Conservation (phyloP, 768 basidiomycete genomes). For the Mycena filopes region DNA sequence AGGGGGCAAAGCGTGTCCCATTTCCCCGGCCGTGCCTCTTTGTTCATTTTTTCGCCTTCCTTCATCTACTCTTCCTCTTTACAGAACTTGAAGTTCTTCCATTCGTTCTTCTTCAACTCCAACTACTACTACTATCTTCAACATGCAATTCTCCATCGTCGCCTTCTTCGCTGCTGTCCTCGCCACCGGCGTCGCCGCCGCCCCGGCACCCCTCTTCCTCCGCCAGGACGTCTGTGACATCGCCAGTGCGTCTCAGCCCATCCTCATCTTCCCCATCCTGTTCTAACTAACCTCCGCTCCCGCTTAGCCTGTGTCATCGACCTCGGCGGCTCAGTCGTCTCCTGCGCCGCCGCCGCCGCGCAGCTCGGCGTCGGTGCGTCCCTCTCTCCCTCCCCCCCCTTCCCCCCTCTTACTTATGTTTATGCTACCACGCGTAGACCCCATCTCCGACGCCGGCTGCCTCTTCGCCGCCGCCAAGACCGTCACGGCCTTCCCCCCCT, state of each 20-base stretch:
- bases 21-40: conserved; percentile 22
- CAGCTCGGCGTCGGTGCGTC: conserved; percentile 26
- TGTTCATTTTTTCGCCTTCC: conserved; percentile 5
- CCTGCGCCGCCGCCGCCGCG: conserved; percentile 24
- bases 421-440: conserved; percentile 24
- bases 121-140: not conserved
- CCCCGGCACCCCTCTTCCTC: conserved; percentile 10
- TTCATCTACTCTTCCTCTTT: not conserved
- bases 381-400: not conserved
- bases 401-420: not conserved
- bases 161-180: conserved; percentile 22
- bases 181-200: conserved; percentile 14
- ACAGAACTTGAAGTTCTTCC: conserved; percentile 21
- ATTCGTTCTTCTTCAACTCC: not conserved
- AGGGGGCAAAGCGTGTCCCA: too few species aligned
- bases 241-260: conserved; percentile 11
- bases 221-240: conserved; percentile 22
- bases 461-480: conserved; percentile 30
- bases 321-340: conserved; percentile 25
- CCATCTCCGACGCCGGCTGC: conserved; percentile 28
- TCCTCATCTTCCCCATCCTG: not conserved
- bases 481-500: conserved; percentile 15
- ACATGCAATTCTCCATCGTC: conserved; percentile 31
- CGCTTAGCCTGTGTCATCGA: conserved; percentile 24
- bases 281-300: not conserved